phyloP scores from a whole-genome alignment of 2,329 filamentous ascomycete species.

The Ceratocystis albifundus region DNA sequence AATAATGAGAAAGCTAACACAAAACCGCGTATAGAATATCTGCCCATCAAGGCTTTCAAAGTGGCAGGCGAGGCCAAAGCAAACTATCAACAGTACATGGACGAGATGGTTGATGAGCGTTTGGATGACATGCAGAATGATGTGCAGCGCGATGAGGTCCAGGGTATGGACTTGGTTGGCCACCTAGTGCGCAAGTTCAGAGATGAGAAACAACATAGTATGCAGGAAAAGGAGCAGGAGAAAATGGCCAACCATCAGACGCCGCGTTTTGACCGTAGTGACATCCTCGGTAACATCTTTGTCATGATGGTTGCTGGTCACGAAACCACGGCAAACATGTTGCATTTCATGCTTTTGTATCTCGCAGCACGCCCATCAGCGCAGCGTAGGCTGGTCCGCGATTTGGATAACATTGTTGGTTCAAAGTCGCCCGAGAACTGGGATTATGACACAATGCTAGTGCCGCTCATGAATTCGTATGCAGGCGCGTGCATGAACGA shows the following conservation, averaged over 20 bases:
- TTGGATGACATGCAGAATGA: constrained; percentile 32
- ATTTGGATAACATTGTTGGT: constrained; percentile 52
- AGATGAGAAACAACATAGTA: constrained; percentile 25
- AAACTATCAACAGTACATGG: constrained; percentile 60
- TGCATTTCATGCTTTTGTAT: constrained; percentile 59
- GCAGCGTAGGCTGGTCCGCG: constrained; percentile 55
- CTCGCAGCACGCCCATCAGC: constrained; percentile 53
- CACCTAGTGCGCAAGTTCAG: constrained; percentile 38
- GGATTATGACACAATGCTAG: constrained; percentile 59
- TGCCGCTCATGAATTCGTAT: constrained; percentile 55
- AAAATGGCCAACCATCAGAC: constrained; percentile 26
- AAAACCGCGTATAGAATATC: constrained; percentile 28
- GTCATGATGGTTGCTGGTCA: constrained; percentile 62
- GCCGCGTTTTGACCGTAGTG: constrained; percentile 43
- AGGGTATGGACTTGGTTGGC: constrained; percentile 44
- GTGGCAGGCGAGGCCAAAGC: constrained; percentile 43
- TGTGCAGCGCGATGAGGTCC: constrained; percentile 33
- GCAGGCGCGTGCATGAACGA: constrained; percentile 68
- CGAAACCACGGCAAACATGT: constrained; percentile 65
- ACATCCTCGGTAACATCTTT: constrained; percentile 63
- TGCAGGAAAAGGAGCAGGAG: constrained; percentile 21
- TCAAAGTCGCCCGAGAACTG: constrained; percentile 48
- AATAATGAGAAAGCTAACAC: neutral
- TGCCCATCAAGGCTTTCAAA: constrained; percentile 43
- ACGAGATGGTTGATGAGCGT: constrained; percentile 55